Evolutionary conservation across 345 rosid genomes (phyloP), one percentile per base, ranked within the genome.

Genomic region (Turnera subulata): DNA sequence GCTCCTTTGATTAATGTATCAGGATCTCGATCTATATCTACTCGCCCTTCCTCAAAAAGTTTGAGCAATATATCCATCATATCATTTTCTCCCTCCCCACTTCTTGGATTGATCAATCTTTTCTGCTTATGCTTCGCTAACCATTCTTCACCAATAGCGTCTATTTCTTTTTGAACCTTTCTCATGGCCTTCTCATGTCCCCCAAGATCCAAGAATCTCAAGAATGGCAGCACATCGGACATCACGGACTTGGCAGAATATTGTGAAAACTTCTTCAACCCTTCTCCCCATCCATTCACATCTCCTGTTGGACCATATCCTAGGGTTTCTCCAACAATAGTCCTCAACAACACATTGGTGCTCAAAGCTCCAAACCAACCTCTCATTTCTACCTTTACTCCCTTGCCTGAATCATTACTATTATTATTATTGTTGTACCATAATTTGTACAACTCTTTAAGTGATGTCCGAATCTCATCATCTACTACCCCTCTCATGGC

Each of bases 101-200:
- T 40, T 4, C 6, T 23, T 44, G 21, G 0, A 8, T 35, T 0
- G 21, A 26, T 19, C n/a, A n/a, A n/a, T 38, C 51, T 71, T 33
- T 50, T 76, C n/a, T 59, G 39, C 66, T 61, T 74, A 49, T 73
- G 84, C 65, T 79, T 75, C 2, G 70, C 54, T 32, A 79, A 55
- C 78, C 81, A 79, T 46, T 19, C 43, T 17, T 62, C 53, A 32
- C 46, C 55, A 15, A 59, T 37, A 23, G 40, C 20, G 47, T 79
- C 81, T 1, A 76, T 3, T 19, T 62, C 71, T 37, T 50, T 49
- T 0, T 59, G 46, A 2, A 32, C 53, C 58, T 46, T 56, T 73
- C 39, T 71, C 79, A 76, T 73, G 1, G 26, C 21, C 68, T 43
- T 71, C 60, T 73, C 66, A 0, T 53, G 40, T 4, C 77, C 78